Evolutionary conservation across 2,329 filamentous ascomycete species (phyloP).

Genomic region (Mollisia scopiformis): DNA sequence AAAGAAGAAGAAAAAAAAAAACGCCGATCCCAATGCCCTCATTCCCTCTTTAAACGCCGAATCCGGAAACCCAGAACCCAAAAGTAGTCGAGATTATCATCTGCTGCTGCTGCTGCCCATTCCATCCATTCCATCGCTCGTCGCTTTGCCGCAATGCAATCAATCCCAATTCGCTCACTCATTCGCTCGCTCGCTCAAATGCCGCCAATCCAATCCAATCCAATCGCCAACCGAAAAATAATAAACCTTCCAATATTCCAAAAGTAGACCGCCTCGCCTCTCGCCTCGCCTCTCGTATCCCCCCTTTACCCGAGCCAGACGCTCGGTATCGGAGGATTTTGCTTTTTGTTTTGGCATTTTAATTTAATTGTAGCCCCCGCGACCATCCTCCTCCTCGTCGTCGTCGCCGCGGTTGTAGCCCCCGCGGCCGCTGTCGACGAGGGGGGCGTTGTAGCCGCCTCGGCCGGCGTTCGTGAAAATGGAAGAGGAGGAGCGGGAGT

Average conservation of each 20-base stretch:
- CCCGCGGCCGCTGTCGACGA: conserved; percentile 27
- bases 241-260: not conserved
- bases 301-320: not conserved
- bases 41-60: conserved; percentile 26
- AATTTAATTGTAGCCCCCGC: conserved; percentile 30
- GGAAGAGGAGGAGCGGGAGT: conserved; percentile 6
- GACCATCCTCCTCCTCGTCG: conserved; percentile 35
- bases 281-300: not conserved
- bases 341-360: not conserved
- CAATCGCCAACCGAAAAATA: not conserved
- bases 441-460: conserved; percentile 31
- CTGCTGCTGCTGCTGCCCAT: too few relatives aligned
- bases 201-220: not conserved
- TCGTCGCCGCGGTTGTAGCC: conserved; percentile 33
- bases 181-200: not conserved
- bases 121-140: not conserved
- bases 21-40: conserved; percentile 16
- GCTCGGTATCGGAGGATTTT: not conserved
- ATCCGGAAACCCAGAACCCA: not conserved
- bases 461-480: conserved; percentile 26
- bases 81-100: not conserved
- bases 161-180: not conserved
- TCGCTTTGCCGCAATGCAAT: not conserved
- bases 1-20: conserved; percentile 6
- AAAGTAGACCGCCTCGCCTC: not conserved